These are phyloP conservation scores for Exutisphaerella laricina DNA, from an alignment of 2,329 filamentous ascomycete species.

Conservation along the genomic window DNA sequence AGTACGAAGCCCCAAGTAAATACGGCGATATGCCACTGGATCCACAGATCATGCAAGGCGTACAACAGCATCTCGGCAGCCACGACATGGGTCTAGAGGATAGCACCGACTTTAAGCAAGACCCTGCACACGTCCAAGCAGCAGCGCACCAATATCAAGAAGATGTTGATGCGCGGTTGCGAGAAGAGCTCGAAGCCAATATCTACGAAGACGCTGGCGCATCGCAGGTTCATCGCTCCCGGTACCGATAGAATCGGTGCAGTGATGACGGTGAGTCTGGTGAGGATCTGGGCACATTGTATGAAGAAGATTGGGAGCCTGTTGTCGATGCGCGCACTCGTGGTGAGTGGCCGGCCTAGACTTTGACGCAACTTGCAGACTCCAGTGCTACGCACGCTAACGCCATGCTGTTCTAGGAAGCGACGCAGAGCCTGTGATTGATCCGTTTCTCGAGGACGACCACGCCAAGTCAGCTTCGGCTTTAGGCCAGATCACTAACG, in stretches of 20 bases:
- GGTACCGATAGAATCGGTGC: conserved; percentile 1
- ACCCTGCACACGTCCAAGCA: neutral
- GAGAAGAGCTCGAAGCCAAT: conserved; percentile 10
- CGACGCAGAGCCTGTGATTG: too few relatives aligned
- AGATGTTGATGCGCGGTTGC: conserved; percentile 7
- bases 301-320: too few relatives aligned
- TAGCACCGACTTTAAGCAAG: neutral
- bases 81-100: conserved; percentile 1
- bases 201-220: conserved; percentile 3
- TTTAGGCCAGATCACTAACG: too few relatives aligned
- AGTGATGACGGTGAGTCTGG: neutral
- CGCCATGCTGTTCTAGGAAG: too few relatives aligned
- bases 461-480: too few relatives aligned
- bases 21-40: conserved; percentile 54
- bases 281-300: too few relatives aligned
- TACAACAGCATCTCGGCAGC: conserved; percentile 4
- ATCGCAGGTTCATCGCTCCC: conserved; percentile 5
- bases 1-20: conserved; percentile 26
- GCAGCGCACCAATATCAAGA: neutral
- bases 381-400: too few relatives aligned
- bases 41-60: conserved; percentile 51
- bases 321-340: too few relatives aligned
- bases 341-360: too few relatives aligned
- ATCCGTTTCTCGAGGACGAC: too few relatives aligned
- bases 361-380: too few relatives aligned